Evolutionary conservation across 768 basidiomycete genomes (phyloP).

Genomic region (Russula brevipes): DNA sequence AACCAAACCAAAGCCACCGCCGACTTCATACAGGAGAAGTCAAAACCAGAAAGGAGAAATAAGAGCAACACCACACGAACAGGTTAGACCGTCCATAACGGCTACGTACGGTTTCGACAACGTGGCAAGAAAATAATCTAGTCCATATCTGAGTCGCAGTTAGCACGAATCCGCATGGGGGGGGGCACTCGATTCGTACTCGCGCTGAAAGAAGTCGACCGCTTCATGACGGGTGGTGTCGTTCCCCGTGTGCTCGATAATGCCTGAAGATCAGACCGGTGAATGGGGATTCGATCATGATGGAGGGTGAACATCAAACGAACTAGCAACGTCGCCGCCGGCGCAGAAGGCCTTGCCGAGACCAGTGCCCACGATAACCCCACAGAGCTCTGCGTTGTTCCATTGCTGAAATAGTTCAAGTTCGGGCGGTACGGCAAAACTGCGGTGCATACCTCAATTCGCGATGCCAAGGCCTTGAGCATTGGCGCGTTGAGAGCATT

Average conservation of each 20-base stretch:
- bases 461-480: conserved; percentile 62
- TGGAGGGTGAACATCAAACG: conserved; percentile 29
- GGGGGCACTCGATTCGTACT: conserved; percentile 44
- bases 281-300: not conserved
- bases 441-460: conserved; percentile 59
- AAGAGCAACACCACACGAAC: conserved; percentile 45
- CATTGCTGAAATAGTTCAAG: conserved; percentile 50
- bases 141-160: conserved; percentile 57
- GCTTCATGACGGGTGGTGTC: conserved; percentile 54
- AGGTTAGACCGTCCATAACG: conserved; percentile 85
- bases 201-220: conserved; percentile 85
- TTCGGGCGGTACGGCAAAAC: not conserved
- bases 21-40: conserved; percentile 52
- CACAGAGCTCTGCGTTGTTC: conserved; percentile 63
- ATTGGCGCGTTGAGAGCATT: conserved; percentile 81
- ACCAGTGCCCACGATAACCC: conserved; percentile 68
- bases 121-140: conserved; percentile 66
- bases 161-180: not conserved
- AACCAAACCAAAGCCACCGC: conserved; percentile 88
- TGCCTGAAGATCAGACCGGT: conserved; percentile 38
- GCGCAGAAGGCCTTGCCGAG: conserved; percentile 81
- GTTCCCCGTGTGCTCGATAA: conserved; percentile 47
- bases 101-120: conserved; percentile 86
- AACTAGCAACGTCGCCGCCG: conserved; percentile 90
- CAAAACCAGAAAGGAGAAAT: conserved; percentile 5